Evolutionary conservation across 768 basidiomycete species (phyloP), one percentile per base, ranked within the genome.

Genomic region (Podaxis sp.): DNA sequence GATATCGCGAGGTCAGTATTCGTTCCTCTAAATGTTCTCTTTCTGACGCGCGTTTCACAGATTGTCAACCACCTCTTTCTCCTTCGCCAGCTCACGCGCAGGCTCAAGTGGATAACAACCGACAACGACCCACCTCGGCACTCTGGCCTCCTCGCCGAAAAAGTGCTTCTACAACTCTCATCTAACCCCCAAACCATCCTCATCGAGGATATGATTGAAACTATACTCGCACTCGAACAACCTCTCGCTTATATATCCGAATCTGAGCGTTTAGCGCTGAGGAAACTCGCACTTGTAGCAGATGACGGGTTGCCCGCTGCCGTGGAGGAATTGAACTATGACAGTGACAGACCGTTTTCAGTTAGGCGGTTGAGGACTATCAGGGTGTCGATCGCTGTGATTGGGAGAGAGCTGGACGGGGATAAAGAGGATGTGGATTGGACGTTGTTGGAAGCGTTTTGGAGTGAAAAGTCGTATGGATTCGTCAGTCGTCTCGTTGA

Each of bases 11-110:
- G 77, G 91, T 91, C 63, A 49, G 75, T 52, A 56, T 63, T 55
- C 4, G 17, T 56, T 36, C 37, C 47, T 49, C 22, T 19, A 11
- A 19, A 64, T 6, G 9, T 57, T 38, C 7, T 13, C 29, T 11
- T 2, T 22, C 36, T 46, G 49, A 7, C n/a, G 67, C 47, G 19
- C 51, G 63, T 38, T 19, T 27, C 3, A n/a, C 67, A 87, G 91
- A 88, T 93, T 52, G 81, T 90, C 33, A 89, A 91, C 65, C 88
- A 89, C 67, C 77, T 91, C 7, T 76, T 94, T 13, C 79, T 90
- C 15, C 73, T 92, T 25, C 85, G 87, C 5, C 90, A 91, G 70
- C 81, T 91, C 73, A 85, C 85, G 0, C 84, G 85, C 57, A 86
- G 91, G 9, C 76, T 93, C 24, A 85, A 85, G 65, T 90, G 89